These are phyloP conservation scores for Forsythia viridissima DNA, from an alignment of 257 asterid species.

Conservation along the genomic window DNA sequence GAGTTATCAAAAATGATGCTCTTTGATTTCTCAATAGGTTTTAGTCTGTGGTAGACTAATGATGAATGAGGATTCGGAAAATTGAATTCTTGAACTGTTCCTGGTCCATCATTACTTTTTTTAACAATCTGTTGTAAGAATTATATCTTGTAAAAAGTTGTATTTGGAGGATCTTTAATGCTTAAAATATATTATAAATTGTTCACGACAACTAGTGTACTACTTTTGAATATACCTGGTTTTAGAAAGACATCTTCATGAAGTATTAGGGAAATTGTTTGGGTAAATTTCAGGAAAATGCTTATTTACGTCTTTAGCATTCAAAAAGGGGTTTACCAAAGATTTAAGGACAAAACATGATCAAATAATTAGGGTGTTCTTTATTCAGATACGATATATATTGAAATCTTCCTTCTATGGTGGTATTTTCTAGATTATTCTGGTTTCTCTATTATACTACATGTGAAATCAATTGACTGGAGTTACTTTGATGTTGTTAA, in stretches of 20 bases:
- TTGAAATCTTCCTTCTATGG: neutral
- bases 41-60: neutral
- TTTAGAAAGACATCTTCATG: neutral
- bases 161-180: neutral
- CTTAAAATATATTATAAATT: neutral
- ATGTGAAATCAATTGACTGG: constrained; percentile 7
- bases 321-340: neutral
- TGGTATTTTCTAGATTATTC: neutral
- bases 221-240: neutral
- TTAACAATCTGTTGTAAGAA: neutral
- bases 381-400: neutral
- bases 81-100: neutral
- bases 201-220: neutral
- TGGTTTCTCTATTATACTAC: neutral
- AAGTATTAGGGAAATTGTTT: constrained; percentile 2
- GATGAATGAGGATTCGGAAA: neutral
- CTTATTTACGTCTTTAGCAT: constrained; percentile 2
- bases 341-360: neutral
- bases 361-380: neutral
- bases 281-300: constrained; percentile 16
- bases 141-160: neutral
- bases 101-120: neutral
- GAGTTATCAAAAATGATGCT: neutral
- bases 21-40: neutral
- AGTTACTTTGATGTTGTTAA: constrained; percentile 21